Evolutionary conservation across 495 filamentous ascomycete genomes (phyloP).

Genomic region (Xylona heveae): DNA sequence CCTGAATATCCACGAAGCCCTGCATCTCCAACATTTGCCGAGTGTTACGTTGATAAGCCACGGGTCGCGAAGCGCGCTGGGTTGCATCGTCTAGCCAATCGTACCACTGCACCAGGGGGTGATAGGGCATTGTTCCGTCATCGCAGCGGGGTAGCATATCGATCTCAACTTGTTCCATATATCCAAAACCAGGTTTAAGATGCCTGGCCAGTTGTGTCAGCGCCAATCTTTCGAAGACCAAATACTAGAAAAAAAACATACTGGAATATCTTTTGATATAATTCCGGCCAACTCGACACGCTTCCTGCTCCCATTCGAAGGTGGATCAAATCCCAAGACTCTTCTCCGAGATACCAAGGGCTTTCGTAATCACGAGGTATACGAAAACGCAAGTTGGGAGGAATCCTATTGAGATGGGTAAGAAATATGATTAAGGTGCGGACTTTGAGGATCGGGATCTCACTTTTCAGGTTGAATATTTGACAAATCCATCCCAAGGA

Average conservation of each 20-base stretch:
- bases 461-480: conserved; percentile 61
- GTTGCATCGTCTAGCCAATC: conserved; percentile 50
- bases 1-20: conserved; percentile 70
- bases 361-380: conserved; percentile 57
- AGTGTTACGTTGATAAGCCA: conserved; percentile 44
- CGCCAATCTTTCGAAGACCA: too few species aligned
- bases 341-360: conserved; percentile 51
- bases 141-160: conserved; percentile 65
- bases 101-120: conserved; percentile 44
- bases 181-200: conserved; percentile 54
- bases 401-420: conserved; percentile 29
- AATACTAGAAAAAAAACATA: conserved; percentile 15
- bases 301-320: conserved; percentile 64
- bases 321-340: conserved; percentile 74
- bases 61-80: conserved; percentile 34
- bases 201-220: conserved; percentile 26
- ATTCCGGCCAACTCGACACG: conserved; percentile 51
- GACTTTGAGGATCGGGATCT: conserved; percentile 8
- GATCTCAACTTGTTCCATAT: conserved; percentile 84
- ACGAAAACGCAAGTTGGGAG: conserved; percentile 45
- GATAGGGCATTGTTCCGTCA: conserved; percentile 33
- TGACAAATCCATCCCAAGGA: conserved; percentile 58
- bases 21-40: conserved; percentile 38
- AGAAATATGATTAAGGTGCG: conserved; percentile 1
- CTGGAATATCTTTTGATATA: conserved; percentile 51